phyloP scores from a whole-genome alignment of 345 rosid species.

The Litchi chinensis region DNA sequence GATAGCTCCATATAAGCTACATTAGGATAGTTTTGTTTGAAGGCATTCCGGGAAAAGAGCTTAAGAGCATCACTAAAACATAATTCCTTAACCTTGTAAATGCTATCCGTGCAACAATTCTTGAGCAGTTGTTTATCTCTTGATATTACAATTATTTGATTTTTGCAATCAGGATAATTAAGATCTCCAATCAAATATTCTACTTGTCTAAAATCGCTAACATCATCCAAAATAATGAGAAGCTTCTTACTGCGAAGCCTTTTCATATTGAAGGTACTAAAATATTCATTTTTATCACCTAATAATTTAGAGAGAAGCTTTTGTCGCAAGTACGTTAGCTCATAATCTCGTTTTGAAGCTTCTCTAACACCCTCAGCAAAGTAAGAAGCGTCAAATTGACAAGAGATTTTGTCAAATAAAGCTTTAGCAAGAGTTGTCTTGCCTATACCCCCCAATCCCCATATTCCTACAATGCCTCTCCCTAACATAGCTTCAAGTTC shows the following conservation, averaged over 20 bases:
- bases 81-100: conserved; percentile 6
- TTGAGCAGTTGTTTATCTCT: conserved; percentile 36
- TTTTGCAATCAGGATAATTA: too few species aligned
- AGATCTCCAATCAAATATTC: too few species aligned
- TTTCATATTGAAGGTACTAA: conserved; percentile 14
- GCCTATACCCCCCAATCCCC: too few species aligned
- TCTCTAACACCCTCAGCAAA: conserved; percentile 7
- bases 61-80: conserved; percentile 28
- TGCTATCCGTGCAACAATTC: conserved; percentile 11
- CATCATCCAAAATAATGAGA: too few species aligned
- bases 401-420: too few species aligned
- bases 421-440: too few species aligned
- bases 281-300: conserved; percentile 19
- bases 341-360: neutral
- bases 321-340: neutral
- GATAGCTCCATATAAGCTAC: conserved; percentile 21
- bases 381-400: too few species aligned
- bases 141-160: conserved; percentile 1
- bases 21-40: conserved; percentile 15
- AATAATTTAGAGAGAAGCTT: conserved; percentile 11
- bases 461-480: too few species aligned
- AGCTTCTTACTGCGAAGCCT: conserved; percentile 24
- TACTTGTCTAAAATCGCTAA: too few species aligned
- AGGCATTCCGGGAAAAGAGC: conserved; percentile 34
- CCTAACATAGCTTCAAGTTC: too few species aligned